These are phyloP conservation scores for Penicillium samsonianum DNA, from an alignment of 495 filamentous ascomycete species.

Conservation along the genomic window DNA sequence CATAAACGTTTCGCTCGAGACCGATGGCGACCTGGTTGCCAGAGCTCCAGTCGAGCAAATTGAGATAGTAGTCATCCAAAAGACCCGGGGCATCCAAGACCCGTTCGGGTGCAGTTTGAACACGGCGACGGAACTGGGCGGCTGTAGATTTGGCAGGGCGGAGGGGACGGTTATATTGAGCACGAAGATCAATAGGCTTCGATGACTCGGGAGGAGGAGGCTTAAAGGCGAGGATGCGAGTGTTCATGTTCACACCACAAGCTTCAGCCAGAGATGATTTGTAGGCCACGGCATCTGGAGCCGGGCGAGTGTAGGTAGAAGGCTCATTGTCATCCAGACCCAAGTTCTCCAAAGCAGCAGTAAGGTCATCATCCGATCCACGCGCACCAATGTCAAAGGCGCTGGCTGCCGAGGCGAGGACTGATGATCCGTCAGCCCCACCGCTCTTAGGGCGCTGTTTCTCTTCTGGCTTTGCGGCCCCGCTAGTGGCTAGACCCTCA, in stretches of 20 bases:
- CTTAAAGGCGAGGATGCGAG: conserved; percentile 98
- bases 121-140: conserved; percentile 84
- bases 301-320: conserved; percentile 66
- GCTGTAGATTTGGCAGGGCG: conserved; percentile 70
- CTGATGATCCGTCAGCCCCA: conserved; percentile 65
- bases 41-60: conserved; percentile 96
- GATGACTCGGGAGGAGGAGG: conserved; percentile 94
- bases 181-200: conserved; percentile 94
- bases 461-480: conserved; percentile 77
- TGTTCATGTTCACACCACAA: conserved; percentile 89
- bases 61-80: conserved; percentile 98
- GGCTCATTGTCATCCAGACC: conserved; percentile 66
- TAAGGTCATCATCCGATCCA: conserved; percentile 71
- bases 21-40: conserved; percentile 98
- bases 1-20: conserved; percentile 92
- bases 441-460: conserved; percentile 69
- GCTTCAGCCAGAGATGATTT: conserved; percentile 88
- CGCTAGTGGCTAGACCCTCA: conserved; percentile 79
- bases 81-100: conserved; percentile 97
- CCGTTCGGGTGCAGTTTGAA: conserved; percentile 92
- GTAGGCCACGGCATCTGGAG: conserved; percentile 86
- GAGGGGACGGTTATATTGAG: conserved; percentile 96
- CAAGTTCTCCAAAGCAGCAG: conserved; percentile 75
- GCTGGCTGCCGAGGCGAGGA: conserved; percentile 67
- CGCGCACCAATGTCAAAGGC: conserved; percentile 66